Conservation (phyloP, 2,329 filamentous ascomycete species). For the Tolypocladium sp. region DNA sequence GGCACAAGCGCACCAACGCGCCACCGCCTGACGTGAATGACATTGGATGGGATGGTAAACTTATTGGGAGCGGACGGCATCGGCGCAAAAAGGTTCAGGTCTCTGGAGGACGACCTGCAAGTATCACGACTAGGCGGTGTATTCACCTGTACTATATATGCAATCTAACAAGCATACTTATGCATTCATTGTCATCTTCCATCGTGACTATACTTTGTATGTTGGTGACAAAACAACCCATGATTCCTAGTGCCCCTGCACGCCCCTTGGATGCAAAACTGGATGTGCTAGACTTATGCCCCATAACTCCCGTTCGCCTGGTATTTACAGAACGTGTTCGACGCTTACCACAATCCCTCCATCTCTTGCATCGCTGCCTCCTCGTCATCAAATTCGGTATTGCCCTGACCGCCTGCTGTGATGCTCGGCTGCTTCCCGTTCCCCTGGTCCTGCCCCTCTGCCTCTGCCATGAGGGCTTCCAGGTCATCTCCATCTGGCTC, state of each 20-base stretch:
- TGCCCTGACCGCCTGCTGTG: constrained; percentile 3
- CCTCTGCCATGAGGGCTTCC: constrained; percentile 44
- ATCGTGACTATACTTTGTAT: neutral
- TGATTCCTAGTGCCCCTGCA: neutral
- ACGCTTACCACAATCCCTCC: constrained; percentile 41
- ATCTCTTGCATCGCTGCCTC: constrained; percentile 61
- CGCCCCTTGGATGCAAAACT: neutral
- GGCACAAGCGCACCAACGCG: constrained; percentile 8
- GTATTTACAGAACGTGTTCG: neutral
- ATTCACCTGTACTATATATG: constrained; percentile 2
- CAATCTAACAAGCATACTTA: constrained; percentile 1
- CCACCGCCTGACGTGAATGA: constrained; percentile 12
- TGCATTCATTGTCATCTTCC: neutral
- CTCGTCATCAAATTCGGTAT: constrained; percentile 46
- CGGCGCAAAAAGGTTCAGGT: constrained; percentile 6
- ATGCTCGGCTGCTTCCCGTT: constrained; percentile 1
- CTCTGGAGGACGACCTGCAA: neutral
- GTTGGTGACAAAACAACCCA: no score
- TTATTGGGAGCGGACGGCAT: constrained; percentile 3
- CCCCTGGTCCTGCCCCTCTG: constrained; percentile 18
- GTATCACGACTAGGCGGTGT: neutral
- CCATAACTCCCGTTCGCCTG: neutral
- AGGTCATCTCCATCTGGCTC: constrained; percentile 31
- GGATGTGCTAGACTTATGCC: neutral
- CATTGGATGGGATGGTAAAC: constrained; percentile 7